phyloP scores from a whole-genome alignment of 805 yeast species.

The Candida lessepsii region DNA sequence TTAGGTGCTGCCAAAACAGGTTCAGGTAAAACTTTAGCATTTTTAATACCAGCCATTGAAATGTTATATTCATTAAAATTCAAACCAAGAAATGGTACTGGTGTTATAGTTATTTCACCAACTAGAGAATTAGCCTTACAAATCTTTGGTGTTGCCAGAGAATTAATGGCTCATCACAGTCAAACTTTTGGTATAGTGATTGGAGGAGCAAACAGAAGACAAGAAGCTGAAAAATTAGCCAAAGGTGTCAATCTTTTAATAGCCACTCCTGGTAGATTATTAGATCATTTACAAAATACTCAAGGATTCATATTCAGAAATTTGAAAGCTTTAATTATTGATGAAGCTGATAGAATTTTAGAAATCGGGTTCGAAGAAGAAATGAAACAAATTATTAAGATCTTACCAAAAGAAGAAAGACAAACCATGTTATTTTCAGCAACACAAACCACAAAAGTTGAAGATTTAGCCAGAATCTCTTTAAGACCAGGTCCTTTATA shows the following conservation, averaged over 20 bases:
- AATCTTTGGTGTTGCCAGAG: slow-evolving; percentile 96
- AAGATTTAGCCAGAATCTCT: slow-evolving; percentile 95
- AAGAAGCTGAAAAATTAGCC: slow-evolving; percentile 89
- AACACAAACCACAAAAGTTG: slow-evolving; percentile 97
- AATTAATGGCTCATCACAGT: slow-evolving; percentile 82
- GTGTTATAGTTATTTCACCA: slow-evolving; percentile 93
- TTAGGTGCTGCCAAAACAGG: slow-evolving; percentile 99
- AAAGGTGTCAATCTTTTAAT: slow-evolving; percentile 93
- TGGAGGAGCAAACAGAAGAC: slow-evolving; percentile 98
- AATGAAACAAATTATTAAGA: slow-evolving; percentile 94
- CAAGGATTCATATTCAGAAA: slow-evolving; percentile 92
- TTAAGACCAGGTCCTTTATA: slow-evolving; percentile 90
- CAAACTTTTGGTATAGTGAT: slow-evolving; percentile 96
- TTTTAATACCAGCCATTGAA: slow-evolving; percentile 93
- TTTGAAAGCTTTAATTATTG: slow-evolving; percentile 89
- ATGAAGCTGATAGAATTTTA: slow-evolving; percentile 96
- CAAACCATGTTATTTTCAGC: slow-evolving; percentile 99
- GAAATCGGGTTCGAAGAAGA: slow-evolving; percentile 99
- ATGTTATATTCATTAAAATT: slow-evolving; percentile 84
- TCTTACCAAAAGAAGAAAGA: slow-evolving; percentile 88
- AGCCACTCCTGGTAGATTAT: slow-evolving; percentile 96
- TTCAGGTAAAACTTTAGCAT: slow-evolving; percentile 96
- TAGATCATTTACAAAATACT: slow-evolving; percentile 96
- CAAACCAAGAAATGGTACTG: slow-evolving; percentile 98
- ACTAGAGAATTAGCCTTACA: slow-evolving; percentile 97